These are phyloP conservation scores for Posidonia oceanica DNA, from an alignment of 116 monocot genomes.

Conservation along the genomic window DNA sequence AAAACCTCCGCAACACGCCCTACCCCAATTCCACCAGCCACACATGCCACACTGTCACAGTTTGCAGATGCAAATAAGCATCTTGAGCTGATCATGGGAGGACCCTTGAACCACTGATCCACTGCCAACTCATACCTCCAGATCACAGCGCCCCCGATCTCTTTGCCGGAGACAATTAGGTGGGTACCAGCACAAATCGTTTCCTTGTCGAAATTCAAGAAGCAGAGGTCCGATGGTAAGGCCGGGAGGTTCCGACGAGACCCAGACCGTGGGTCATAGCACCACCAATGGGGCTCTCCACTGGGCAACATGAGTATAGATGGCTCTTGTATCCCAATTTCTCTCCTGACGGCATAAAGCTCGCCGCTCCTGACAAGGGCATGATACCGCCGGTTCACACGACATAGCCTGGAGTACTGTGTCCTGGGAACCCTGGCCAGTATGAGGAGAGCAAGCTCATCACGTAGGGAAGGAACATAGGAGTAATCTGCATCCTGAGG, in stretches of 20 bases:
- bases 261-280: constrained; percentile 14
- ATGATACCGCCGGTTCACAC: constrained; percentile 15
- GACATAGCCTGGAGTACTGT: too few relatives aligned
- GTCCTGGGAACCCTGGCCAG: too few relatives aligned
- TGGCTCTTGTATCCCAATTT: constrained; percentile 15
- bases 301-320: constrained; percentile 19
- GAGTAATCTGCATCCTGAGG: too few relatives aligned
- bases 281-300: constrained; percentile 26
- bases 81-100: constrained; percentile 20
- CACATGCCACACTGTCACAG: constrained; percentile 22
- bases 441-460: too few relatives aligned
- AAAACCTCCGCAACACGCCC: background rate
- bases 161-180: constrained; percentile 35
- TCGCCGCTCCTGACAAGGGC: constrained; percentile 20
- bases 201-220: constrained; percentile 29
- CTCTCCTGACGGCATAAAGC: constrained; percentile 19
- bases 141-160: constrained; percentile 17
- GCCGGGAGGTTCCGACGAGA: constrained; percentile 19
- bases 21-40: constrained; percentile 25
- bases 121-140: constrained; percentile 24
- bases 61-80: constrained; percentile 34
- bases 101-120: constrained; percentile 29
- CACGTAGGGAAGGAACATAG: too few relatives aligned
- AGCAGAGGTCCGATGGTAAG: constrained; percentile 18
- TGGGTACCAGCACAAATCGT: constrained; percentile 29